Base-by-base conservation (phyloP, 2,329 filamentous ascomycete species). In the Fragosphaeria purpurea region DNA sequence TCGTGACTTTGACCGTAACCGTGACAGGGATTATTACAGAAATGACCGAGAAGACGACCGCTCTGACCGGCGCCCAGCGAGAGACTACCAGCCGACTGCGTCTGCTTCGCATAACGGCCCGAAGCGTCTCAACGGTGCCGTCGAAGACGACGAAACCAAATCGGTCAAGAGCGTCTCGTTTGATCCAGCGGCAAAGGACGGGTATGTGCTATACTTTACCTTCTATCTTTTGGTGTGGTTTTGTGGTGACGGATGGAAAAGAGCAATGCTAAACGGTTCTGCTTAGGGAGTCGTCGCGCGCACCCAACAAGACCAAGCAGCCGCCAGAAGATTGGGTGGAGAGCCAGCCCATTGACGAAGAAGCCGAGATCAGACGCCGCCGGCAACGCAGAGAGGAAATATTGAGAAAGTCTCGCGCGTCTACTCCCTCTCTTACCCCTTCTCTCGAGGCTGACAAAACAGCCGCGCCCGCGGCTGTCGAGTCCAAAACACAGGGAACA, bases 341-440 rank as follows among this genome's bases (percentile, higher is more conserved):
- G 56, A 70, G 76, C 50, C 73, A 81, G 58, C 74, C 77, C n/a
- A 64, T 88, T 58, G 85, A 94, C 64, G 86, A 94, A 70, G 86
- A 85, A 55, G 83, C 86, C 58, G 76, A 91, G 61, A 86, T 95
- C 60, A 86, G 94, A 65, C 83, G 88, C 60, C 85, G 90, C 50
- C 85, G 89, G 33, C 88, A 85, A 63, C 81, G 86, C 52, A 83
- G 90, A 57, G 87, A 93, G 69, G 87, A 88, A 56, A 85, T 95
- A 56, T 79, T 88, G 63, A 85, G 87, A 64, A 94, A 89, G 70
- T 85, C 88, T 60, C 82, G 81, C 57, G 82, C 84, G 60, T 78
- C 82, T 47, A 83, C 83, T 46, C 85, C 86, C 47, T 74, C 91
- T 60, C 77, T 86, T 54, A 80, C 91, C 55, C 83, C 90, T 67